Conservation (phyloP, 2,329 filamentous ascomycete genomes). For the Cercospora sesami region DNA sequence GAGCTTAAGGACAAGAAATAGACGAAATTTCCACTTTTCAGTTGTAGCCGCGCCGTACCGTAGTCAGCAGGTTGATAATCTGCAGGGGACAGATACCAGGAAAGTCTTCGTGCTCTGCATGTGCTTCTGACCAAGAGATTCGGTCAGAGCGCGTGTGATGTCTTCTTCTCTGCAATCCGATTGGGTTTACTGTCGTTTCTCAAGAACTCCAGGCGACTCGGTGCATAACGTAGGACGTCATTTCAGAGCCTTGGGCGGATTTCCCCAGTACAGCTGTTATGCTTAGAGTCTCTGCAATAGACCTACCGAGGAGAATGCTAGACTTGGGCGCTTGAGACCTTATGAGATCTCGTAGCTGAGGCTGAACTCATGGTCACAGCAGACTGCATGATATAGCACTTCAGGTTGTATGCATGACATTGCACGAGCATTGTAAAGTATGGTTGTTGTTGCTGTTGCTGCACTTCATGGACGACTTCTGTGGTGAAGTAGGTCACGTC, state of each 20-base stretch:
- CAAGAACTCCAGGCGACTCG: not conserved
- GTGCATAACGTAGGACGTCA: not conserved
- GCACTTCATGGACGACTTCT: not conserved
- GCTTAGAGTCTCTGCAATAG: not conserved
- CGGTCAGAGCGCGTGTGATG: not conserved
- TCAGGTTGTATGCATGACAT: not conserved
- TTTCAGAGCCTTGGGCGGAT: not conserved
- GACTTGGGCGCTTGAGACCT: not conserved
- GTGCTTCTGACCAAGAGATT: not conserved
- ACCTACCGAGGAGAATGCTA: not conserved
- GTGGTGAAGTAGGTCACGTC: not conserved
- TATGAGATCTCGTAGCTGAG: not conserved
- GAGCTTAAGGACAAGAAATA: not conserved
- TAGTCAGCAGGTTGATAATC: not conserved
- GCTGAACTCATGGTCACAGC: not conserved
- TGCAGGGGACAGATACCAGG: not conserved
- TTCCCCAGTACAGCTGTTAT: not conserved
- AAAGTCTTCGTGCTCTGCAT: not conserved
- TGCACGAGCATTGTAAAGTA: not conserved
- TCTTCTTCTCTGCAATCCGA: not conserved
- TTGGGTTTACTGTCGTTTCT: not conserved
- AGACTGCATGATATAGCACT: not conserved
- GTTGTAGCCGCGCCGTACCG: no score
- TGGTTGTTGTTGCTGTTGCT: not conserved
- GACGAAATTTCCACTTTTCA: not conserved